Base-by-base conservation (phyloP, 768 basidiomycete species). In the Phylloporus rhodoxanthus region DNA sequence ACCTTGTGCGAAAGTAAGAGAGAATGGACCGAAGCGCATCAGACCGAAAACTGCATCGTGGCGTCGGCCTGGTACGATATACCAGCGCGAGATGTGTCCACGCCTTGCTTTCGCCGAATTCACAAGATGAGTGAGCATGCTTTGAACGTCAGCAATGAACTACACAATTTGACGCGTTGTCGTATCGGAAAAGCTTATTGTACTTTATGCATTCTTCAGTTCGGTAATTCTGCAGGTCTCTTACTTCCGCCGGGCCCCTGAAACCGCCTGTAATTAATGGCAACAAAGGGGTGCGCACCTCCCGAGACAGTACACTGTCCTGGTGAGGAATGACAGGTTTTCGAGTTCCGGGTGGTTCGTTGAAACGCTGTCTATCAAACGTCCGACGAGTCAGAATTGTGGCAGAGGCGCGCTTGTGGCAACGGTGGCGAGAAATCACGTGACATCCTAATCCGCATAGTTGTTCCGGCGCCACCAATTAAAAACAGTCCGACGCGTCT, bases 391-490 rank as follows among this genome's bases (percentile, higher is more conserved):
- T 34, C 33, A n/a, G 7, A 34, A 10, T 28, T 28, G 32, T 6
- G 32, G 37, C 28, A 2, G 19, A 42, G 25, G 28, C 48, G 67
- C 66, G 65, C 46, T 52, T 67, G 65, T 68, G 63, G 62, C 66
- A 37, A 38, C 30, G 34, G 29, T 19, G n/a, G 28, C 28, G 17
- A 3, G 5, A n/a, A 3, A 25, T 26, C 66, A 68, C 64, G 66
- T 66, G 66, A 57, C 9, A 1, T 6, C 43, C 37, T 30, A 41
- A 43, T 52, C 2, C 26, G 50, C 36, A 28, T 3, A 14, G n/a
- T 29, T 29, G 17, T 55, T 59, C 55, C 20, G 30, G 29, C 58
- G 55, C 62, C 65, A 62, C 62, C 47, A 65, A 66, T 66, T 55
- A 50, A 48, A 19, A 42, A 47, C 23, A 21, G 37, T 19, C 17